These are phyloP conservation scores for Chlamydomonas reinhardtii DNA, from an alignment of 163 green algal genomes.

Conservation along the genomic window DNA sequence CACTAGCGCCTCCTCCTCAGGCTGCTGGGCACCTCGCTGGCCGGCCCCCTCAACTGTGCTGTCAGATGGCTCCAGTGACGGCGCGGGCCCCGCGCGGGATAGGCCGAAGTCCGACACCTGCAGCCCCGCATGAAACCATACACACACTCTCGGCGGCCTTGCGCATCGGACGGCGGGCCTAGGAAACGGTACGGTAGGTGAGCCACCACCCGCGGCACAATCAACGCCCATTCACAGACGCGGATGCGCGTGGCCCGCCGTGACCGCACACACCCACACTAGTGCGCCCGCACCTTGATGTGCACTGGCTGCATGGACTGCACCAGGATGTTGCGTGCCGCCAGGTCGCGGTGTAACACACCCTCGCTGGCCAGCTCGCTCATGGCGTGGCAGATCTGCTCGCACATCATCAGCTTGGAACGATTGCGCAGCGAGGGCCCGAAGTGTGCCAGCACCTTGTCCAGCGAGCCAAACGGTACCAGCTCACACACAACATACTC, in stretches of 20 bases:
- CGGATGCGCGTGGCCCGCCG: too few species aligned
- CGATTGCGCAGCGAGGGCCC: conserved; percentile 46
- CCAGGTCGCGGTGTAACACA: conserved; percentile 71
- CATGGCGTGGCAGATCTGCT: conserved; percentile 56
- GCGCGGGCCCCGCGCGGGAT: conserved; percentile 20
- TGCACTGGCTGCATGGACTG: conserved; percentile 61
- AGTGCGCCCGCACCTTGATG: conserved; percentile 73
- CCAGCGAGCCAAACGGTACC: conserved; percentile 60
- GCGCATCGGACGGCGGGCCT: too few species aligned
- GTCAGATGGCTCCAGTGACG: not conserved
- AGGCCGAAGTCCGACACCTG: conserved; percentile 72
- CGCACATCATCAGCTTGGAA: conserved; percentile 60
- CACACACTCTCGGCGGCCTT: too few species aligned
- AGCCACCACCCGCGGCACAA: too few species aligned
- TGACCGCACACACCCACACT: too few species aligned
- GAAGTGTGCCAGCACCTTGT: conserved; percentile 57
- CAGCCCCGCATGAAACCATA: not conserved
- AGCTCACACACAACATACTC: conserved; percentile 75
- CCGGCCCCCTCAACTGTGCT: too few species aligned
- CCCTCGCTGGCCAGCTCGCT: conserved; percentile 55
- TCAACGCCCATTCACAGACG: too few species aligned
- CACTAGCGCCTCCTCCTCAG: conserved; percentile 34
- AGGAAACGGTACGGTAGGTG: too few species aligned
- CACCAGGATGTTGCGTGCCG: conserved; percentile 73
- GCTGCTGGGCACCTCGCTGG: too few species aligned